phyloP scores from a whole-genome alignment of 495 filamentous ascomycete species.

The Talaromyces ruber region DNA sequence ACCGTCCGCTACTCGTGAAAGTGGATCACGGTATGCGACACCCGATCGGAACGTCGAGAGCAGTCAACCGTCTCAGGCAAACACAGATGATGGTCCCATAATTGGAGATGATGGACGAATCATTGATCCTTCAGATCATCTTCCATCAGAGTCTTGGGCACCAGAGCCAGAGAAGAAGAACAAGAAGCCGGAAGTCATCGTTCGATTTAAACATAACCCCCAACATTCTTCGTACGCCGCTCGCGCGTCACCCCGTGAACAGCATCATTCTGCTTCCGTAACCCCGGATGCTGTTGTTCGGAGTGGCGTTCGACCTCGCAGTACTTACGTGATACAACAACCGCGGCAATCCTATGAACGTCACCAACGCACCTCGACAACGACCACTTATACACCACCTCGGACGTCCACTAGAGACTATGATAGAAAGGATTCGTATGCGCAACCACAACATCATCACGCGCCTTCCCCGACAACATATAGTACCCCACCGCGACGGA shows the following conservation, averaged over 20 bases:
- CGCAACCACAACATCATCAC: not conserved
- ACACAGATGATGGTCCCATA: slow-evolving; percentile 43
- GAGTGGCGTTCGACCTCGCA: not conserved
- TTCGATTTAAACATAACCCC: slow-evolving; percentile 42
- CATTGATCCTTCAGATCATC: slow-evolving; percentile 87
- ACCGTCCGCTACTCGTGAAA: slow-evolving; percentile 19
- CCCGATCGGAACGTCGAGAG: slow-evolving; percentile 33
- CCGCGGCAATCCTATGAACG: slow-evolving; percentile 2
- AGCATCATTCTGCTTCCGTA: not conserved
- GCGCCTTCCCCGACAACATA: not conserved
- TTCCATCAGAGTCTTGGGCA: slow-evolving; percentile 85
- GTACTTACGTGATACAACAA: slow-evolving; percentile 1
- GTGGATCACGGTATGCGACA: slow-evolving; percentile 30
- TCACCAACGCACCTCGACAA: not conserved
- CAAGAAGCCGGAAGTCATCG: slow-evolving; percentile 46
- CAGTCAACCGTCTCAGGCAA: slow-evolving; percentile 24
- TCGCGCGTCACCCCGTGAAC: slow-evolving; percentile 5
- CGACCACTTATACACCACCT: slow-evolving; percentile 5
- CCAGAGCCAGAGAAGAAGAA: slow-evolving; percentile 82
- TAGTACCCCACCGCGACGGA: not conserved
- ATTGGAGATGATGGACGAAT: slow-evolving; percentile 77
- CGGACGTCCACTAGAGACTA: not conserved
- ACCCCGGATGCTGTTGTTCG: slow-evolving; percentile 1
- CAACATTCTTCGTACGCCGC: slow-evolving; percentile 27
- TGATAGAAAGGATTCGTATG: slow-evolving; percentile 1